Percentiles rank a stretch among this genome's conserved stretches.
phyloP scores from a whole-genome alignment of 148 eudicot genomes.

The Spergularia bocconei region DNA sequence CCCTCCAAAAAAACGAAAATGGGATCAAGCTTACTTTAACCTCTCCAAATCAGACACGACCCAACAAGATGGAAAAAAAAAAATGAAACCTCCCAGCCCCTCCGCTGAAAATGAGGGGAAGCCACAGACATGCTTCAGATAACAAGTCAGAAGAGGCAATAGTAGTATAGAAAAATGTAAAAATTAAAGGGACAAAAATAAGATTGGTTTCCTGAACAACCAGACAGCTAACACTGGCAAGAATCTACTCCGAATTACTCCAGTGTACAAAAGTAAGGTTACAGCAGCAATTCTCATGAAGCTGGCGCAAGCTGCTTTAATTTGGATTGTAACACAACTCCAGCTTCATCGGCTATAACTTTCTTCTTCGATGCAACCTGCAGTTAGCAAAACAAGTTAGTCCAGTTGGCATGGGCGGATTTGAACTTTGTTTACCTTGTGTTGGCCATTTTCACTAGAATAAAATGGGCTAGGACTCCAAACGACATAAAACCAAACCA shows the following conservation, averaged over 20 bases:
- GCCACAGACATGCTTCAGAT: too few relatives aligned
- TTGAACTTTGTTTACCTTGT: background rate
- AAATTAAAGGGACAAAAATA: background rate
- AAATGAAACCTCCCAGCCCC: too few relatives aligned
- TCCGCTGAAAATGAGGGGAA: too few relatives aligned
- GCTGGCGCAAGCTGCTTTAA: slow-evolving; percentile 65
- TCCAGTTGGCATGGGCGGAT: background rate
- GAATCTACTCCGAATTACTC: background rate
- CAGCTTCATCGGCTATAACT: slow-evolving; percentile 76
- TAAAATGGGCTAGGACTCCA: background rate
- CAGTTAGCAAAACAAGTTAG: slow-evolving; percentile 12
- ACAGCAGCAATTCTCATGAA: slow-evolving; percentile 28
- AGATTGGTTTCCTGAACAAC: background rate
- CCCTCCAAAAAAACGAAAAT: too few relatives aligned
- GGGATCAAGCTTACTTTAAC: too few relatives aligned
- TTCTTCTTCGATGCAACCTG: slow-evolving; percentile 89
- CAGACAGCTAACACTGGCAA: background rate
- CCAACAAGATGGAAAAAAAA: too few relatives aligned
- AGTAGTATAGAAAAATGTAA: too few relatives aligned
- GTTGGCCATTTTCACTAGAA: background rate
- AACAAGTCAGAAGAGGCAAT: too few relatives aligned
- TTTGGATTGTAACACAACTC: slow-evolving; percentile 71
- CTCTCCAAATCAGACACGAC: too few relatives aligned
- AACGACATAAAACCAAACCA: background rate
- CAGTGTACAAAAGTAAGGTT: slow-evolving; percentile 10